A percentile compares a stretch with the other conserved stretches of the same genome.
Evolutionary conservation across 2,329 filamentous ascomycete species (phyloP).

Genomic region (Pseudogymnoascus sp.): DNA sequence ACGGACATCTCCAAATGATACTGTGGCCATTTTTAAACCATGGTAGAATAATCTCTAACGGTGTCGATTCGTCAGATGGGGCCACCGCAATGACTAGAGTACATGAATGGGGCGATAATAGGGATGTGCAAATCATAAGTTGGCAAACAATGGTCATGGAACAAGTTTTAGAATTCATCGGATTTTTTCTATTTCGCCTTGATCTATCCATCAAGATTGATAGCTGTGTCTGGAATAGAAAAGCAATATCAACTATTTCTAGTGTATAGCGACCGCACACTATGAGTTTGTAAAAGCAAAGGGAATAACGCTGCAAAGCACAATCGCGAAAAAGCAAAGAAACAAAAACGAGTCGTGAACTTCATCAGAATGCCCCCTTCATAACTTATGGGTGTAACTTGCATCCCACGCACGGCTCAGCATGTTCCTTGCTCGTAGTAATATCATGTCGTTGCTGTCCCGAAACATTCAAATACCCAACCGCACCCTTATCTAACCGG

Average conservation of each 20-base stretch:
- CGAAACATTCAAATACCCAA: conserved; percentile 29
- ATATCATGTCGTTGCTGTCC: conserved; percentile 24
- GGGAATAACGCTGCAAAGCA: background rate
- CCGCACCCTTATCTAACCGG: conserved; percentile 28
- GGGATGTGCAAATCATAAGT: background rate
- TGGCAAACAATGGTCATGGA: background rate
- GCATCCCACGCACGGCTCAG: conserved; percentile 6
- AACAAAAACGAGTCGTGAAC: background rate
- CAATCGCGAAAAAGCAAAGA: background rate
- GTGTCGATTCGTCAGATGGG: background rate
- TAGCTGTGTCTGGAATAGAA: background rate
- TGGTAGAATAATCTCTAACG: background rate
- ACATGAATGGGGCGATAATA: background rate
- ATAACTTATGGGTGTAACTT: conserved; percentile 6
- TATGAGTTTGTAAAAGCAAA: background rate
- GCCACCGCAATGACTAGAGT: background rate
- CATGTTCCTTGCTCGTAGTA: conserved; percentile 21
- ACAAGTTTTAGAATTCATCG: background rate
- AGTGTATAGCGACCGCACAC: background rate
- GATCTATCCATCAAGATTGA: background rate
- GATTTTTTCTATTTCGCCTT: background rate
- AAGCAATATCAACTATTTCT: background rate
- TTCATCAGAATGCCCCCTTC: background rate
- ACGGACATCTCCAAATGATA: background rate
- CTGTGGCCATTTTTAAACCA: background rate